Base-by-base conservation (phyloP, 441 rosid genomes). In the Populus hybrid region DNA sequence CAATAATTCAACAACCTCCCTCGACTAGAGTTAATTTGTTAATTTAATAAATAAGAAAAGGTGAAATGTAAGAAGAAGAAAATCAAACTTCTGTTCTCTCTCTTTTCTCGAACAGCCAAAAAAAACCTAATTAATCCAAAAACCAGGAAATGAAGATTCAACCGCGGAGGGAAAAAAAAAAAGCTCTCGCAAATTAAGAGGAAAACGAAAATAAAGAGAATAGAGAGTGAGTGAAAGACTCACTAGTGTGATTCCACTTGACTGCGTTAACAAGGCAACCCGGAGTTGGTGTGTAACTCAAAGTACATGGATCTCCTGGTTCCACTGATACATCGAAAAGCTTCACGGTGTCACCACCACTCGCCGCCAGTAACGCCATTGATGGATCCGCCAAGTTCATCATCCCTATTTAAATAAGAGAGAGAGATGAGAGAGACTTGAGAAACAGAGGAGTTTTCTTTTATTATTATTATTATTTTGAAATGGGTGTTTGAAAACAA, bases 161-260 rank as follows among this genome's bases (percentile, higher is more conserved):
- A 50, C 57, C 57, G 18, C 4, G 18, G 57, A 14, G 57, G 57
- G 16, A 80, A 40, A 24, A 10, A 10, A 21, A 8, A 63, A 21
- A 26, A 35, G 20, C 28, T 46, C 16, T 18, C 1, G 24, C 69
- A 46, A 46, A 50, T 54, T 28, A 18, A 40, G 0, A 23, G 21
- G n/a, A 3, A 10, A 26, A 32, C 35, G 10, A 38, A 46, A 26
- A 6, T 32, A 34, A 4, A 2, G 18, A 77, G 36, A 8, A 12
- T 28, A 34, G 35, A 57, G 10, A 64, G 24, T 30, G 11, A 23
- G 14, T 16, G 32, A 30, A 30, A 30, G 21, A 86, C 90, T 84
- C 75, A 94, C 97, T 93, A 46, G 97, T 94, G 86, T 90, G 98
- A 40, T 93, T 93, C 98, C 98, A 94, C 85, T 90, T 96, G 83